These are phyloP conservation scores for Eutrema yunnanense DNA, from an alignment of 345 rosid genomes.

Conservation along the genomic window DNA sequence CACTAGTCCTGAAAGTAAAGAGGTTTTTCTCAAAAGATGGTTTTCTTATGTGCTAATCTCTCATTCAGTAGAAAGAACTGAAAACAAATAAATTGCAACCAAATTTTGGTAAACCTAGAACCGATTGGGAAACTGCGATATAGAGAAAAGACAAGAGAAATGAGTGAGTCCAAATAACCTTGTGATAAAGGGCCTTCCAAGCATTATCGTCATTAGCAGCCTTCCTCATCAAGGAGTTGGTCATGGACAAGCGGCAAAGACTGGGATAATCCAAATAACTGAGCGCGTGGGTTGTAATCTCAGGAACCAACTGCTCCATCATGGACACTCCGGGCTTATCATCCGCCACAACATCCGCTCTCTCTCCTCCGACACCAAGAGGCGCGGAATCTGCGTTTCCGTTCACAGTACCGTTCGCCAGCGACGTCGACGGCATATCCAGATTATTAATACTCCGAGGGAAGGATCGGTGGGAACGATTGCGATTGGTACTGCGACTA, in stretches of 20 bases:
- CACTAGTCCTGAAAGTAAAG: background rate
- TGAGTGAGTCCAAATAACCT: slow-evolving; percentile 37
- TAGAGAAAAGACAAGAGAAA: background rate
- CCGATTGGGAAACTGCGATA: background rate
- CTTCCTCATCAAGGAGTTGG: slow-evolving; percentile 93
- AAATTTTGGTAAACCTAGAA: background rate
- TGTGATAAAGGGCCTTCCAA: slow-evolving; percentile 95
- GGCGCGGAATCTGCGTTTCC: slow-evolving; percentile 22
- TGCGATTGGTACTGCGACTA: slow-evolving; percentile 44
- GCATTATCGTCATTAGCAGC: slow-evolving; percentile 99
- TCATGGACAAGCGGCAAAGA: slow-evolving; percentile 93
- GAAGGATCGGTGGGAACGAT: slow-evolving; percentile 37
- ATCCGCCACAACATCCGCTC: slow-evolving; percentile 30
- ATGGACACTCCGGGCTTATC: slow-evolving; percentile 80
- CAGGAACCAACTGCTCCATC: slow-evolving; percentile 99
- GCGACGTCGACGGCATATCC: slow-evolving; percentile 25
- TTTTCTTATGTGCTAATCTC: background rate
- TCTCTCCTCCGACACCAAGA: slow-evolving; percentile 22
- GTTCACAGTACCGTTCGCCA: slow-evolving; percentile 25
- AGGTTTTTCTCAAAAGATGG: background rate
- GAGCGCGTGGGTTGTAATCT: slow-evolving; percentile 95
- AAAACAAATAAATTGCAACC: background rate
- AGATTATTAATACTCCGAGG: slow-evolving; percentile 25
- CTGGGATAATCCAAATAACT: slow-evolving; percentile 97
- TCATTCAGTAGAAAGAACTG: background rate